Percentiles rank a stretch among this genome's conserved stretches.
These are phyloP conservation scores for Fragilaria radians DNA, from an alignment of 108 stramenopile genomes.

Conservation along the genomic window DNA sequence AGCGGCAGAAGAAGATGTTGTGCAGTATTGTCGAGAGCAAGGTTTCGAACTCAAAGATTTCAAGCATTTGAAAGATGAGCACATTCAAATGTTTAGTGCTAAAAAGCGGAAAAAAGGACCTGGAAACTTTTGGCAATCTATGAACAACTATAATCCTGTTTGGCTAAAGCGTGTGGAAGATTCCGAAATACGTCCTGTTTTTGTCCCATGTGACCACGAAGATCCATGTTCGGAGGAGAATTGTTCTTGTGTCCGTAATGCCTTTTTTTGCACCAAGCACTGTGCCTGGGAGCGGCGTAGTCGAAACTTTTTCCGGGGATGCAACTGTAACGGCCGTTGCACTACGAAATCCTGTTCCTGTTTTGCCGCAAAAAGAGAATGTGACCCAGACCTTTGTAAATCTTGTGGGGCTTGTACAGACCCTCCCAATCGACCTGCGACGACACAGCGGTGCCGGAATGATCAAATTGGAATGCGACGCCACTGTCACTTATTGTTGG, in stretches of 20 bases:
- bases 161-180: conserved; percentile 36
- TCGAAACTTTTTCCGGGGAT: conserved; percentile 67
- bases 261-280: conserved; percentile 67
- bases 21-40: conserved; percentile 6
- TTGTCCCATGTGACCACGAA: conserved; percentile 62
- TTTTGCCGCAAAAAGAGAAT: conserved; percentile 69
- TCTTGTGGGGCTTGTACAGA: conserved; percentile 58
- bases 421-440: conserved; percentile 35
- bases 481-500: conserved; percentile 51
- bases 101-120: conserved; percentile 18
- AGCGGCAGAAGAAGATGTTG: conserved; percentile 13
- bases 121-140: conserved; percentile 12
- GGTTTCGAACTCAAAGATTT: conserved; percentile 17
- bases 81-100: conserved; percentile 7
- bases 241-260: conserved; percentile 60
- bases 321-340: conserved; percentile 53
- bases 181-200: conserved; percentile 33
- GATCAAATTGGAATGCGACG: conserved; percentile 64
- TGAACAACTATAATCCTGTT: conserved; percentile 37
- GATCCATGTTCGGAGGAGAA: conserved; percentile 55
- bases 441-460: conserved; percentile 56
- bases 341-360: conserved; percentile 56
- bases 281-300: conserved; percentile 58
- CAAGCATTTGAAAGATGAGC: conserved; percentile 13
- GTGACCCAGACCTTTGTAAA: conserved; percentile 82